Conservation (phyloP, 1,139 yeast genomes). For the Pneumocystis oryctolagi region DNA sequence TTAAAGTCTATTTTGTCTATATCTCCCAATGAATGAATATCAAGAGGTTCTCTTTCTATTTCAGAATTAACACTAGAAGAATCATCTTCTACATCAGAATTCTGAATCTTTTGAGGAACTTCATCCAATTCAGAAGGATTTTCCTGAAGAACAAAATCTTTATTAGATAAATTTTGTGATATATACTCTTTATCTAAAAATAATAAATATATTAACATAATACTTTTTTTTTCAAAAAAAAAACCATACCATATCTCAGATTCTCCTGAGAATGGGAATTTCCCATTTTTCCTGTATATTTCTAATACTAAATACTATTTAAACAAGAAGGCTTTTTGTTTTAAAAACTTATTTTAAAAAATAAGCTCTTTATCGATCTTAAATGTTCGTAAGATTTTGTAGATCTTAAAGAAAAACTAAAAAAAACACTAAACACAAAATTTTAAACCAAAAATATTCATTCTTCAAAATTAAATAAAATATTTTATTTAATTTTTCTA, state of each 20-base stretch:
- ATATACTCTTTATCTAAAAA: not conserved
- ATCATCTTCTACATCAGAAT: not conserved
- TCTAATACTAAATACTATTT: not conserved
- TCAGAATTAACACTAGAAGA: not conserved
- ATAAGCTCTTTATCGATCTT: no score
- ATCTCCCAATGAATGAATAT: not conserved
- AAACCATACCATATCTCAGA: not conserved
- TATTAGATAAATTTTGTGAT: not conserved
- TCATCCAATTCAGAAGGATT: not conserved
- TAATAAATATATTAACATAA: not conserved
- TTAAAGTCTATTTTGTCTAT: not conserved
- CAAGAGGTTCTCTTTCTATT: not conserved
- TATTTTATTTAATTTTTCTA: no score
- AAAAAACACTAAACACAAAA: no score
- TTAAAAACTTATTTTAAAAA: no score
- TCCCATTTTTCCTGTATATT: not conserved
- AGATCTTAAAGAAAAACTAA: no score
- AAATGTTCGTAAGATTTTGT: no score
- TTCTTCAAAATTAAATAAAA: no score
- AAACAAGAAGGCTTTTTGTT: not conserved
- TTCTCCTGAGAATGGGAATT: not conserved
- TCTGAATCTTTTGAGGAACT: not conserved
- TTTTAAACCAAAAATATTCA: no score
- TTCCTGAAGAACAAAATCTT: not conserved
- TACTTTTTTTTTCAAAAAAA: not conserved